Evolutionary conservation across 768 basidiomycete species (phyloP).

Genomic region (Amanita exitialis): DNA sequence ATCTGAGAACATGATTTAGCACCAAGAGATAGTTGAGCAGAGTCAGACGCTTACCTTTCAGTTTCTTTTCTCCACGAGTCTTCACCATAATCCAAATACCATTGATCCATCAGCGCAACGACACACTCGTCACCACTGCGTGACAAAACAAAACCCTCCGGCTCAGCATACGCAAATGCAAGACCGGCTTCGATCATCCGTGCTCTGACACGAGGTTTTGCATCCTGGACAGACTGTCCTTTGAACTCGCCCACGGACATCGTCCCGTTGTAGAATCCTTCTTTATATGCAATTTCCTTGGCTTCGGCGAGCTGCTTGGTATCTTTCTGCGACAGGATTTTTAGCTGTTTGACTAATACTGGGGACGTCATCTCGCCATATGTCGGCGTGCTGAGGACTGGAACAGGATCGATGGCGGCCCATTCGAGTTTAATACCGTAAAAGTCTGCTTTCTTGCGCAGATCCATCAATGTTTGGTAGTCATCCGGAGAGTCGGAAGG

Average conservation of each 20-base stretch:
- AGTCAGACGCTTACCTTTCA: constrained; percentile 55
- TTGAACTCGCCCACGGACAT: constrained; percentile 91
- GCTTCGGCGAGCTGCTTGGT: constrained; percentile 89
- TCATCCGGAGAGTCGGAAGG: constrained; percentile 99
- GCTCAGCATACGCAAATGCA: constrained; percentile 91
- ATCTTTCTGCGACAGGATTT: constrained; percentile 95
- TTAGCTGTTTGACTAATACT: constrained; percentile 74
- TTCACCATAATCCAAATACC: constrained; percentile 98
- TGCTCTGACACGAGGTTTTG: constrained; percentile 82
- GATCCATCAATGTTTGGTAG: constrained; percentile 78
- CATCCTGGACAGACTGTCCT: constrained; percentile 81
- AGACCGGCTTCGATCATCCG: constrained; percentile 68
- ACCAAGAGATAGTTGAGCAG: constrained; percentile 1
- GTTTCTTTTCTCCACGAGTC: constrained; percentile 77
- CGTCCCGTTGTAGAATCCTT: constrained; percentile 91
- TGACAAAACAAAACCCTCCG: constrained; percentile 83
- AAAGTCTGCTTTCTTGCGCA: constrained; percentile 93
- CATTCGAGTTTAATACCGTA: constrained; percentile 91
- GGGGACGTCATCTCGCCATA: constrained; percentile 90
- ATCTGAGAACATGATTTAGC: constrained; percentile 28
- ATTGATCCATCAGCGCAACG: constrained; percentile 96
- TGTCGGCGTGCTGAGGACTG: constrained; percentile 82
- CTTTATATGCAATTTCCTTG: constrained; percentile 97
- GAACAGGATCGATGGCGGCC: constrained; percentile 76
- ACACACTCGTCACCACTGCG: constrained; percentile 96